Evolutionary conservation across 2,329 filamentous ascomycete genomes (phyloP).

Genomic region (Aciculosporium take): DNA sequence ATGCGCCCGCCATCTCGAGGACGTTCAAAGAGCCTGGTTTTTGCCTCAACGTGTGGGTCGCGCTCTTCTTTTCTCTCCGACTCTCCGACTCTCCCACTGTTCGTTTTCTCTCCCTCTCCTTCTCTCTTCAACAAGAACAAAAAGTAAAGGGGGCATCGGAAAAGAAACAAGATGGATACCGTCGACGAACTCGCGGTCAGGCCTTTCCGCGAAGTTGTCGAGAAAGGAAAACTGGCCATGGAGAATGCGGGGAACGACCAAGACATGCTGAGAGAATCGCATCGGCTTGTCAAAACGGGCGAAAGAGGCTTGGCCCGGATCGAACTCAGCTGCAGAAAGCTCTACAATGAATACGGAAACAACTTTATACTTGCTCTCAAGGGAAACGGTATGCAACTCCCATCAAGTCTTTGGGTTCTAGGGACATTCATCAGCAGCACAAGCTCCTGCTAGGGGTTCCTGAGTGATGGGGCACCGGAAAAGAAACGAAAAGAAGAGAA

Average conservation of each 20-base stretch:
- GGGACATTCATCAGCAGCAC: not conserved
- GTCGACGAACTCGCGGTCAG: conserved; percentile 30
- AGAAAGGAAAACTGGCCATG: conserved; percentile 33
- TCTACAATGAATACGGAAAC: conserved; percentile 32
- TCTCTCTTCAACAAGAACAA: too few species aligned
- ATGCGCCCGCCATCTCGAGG: not conserved
- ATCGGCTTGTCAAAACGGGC: conserved; percentile 32
- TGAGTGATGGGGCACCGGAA: not conserved
- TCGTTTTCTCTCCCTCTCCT: too few species aligned
- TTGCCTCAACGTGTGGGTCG: not conserved
- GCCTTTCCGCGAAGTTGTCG: conserved; percentile 38
- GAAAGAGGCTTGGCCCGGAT: conserved; percentile 35
- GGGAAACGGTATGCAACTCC: conserved; percentile 33
- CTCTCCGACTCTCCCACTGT: too few species aligned
- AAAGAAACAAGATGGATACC: conserved; percentile 21
- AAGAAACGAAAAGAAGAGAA: not conserved
- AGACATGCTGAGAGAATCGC: conserved; percentile 35
- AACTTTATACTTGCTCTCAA: conserved; percentile 37
- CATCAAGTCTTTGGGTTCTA: not conserved
- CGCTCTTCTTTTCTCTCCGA: too few species aligned
- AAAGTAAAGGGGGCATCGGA: too few species aligned
- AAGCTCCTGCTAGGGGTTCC: not conserved
- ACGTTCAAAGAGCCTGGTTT: not conserved
- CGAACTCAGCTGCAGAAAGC: conserved; percentile 35
- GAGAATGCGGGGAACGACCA: conserved; percentile 31